Base-by-base conservation (phyloP, 345 rosid species). In the Melaleuca quinquenervia region DNA sequence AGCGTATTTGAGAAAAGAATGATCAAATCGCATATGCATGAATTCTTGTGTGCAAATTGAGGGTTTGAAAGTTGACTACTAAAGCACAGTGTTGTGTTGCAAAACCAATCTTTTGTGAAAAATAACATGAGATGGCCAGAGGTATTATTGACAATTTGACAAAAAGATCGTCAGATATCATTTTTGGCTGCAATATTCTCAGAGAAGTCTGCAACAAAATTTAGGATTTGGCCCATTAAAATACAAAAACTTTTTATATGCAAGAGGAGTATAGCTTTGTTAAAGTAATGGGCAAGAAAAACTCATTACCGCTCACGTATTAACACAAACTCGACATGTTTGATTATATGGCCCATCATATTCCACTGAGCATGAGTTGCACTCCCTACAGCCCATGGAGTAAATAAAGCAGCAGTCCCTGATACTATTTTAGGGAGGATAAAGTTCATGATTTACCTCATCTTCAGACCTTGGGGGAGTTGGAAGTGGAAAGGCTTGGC, bases 391-490 rank as follows among this genome's bases (percentile, higher is more conserved):
- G 48, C 45, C 60, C 50, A 58, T 8, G 56, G 50, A 32, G 26
- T 51, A 83, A 56, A 44, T 45, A 32, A 36, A 83, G n/a, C 64
- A 44, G 85, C 48, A 70, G 78, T 70, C 48, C 78, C 78, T 51
- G 45, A 53, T 51, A 64, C 22, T 27, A 41, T 82, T 48, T 76
- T 22, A 14, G 36, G 64, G 51, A 49, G 83, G 27, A 56, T 70
- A 48, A 54, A 74, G 49, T 52, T 82, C 83, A 90, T 53, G 82
- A 83, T 89, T 93, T 91, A 96, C 99, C 98, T 94, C 98, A 50
- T 96, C 98, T 90, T 97, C 99, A 53, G 97, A 93, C 92, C 95
- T 93, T 27, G 98, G 97, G 1, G 99, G 97, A 22, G 98, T 96
- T 53, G 96, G 93, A 83, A 97, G 96, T 27, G 99, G 95, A 89